Base-by-base conservation (phyloP, 2,329 filamentous ascomycete genomes). In the Claviceps purpurea region DNA sequence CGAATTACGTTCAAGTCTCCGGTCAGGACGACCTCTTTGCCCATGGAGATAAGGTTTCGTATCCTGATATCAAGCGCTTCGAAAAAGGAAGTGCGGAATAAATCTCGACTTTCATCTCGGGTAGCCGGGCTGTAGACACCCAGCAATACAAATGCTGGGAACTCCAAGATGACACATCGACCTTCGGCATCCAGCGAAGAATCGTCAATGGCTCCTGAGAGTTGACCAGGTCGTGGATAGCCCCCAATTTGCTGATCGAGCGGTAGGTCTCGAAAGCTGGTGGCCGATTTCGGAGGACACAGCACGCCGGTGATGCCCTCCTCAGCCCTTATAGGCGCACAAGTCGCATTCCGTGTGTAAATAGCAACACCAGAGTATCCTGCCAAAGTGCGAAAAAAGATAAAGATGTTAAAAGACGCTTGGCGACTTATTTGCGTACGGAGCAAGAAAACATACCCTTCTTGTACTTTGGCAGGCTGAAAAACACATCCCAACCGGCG, bases 351-450 rank as follows among this genome's bases (percentile, higher is more conserved):
- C n/a, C 89, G 81, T 1, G 90, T 96, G 69, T 96, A 98, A 39
- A 98, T 89, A 3, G 85, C 93, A 2, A 98, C 91, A 2, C 93
- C 93, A 26, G 91, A 95, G 65, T 97, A 98, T 24, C 93, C 89
- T 95, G 51, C 14, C 1, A n/a, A 4, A 37, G 13, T 26, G 4
- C 20, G 10, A 20, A 41, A 41, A n/a, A 41, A 10, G 16, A 41
- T 2, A 13, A 26, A 44, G 22, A 16, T 20, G 14, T 6, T 14
- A 44, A 44, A 44, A 44, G 7, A 5, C 2, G 14, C 6, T 11
- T 4, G 4, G 3, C 20, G 24, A 44, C 4, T 41, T 20, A 22
- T 49, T 8, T 24, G 18, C n/a, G 30, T 13, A 41, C 18, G 22
- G 24, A 22, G 24, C 26, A 47, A 20, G 42, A 13, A 7, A n/a